Base-by-base conservation (phyloP, 78 protist genomes). In the Pigoraptor vietnamica region DNA sequence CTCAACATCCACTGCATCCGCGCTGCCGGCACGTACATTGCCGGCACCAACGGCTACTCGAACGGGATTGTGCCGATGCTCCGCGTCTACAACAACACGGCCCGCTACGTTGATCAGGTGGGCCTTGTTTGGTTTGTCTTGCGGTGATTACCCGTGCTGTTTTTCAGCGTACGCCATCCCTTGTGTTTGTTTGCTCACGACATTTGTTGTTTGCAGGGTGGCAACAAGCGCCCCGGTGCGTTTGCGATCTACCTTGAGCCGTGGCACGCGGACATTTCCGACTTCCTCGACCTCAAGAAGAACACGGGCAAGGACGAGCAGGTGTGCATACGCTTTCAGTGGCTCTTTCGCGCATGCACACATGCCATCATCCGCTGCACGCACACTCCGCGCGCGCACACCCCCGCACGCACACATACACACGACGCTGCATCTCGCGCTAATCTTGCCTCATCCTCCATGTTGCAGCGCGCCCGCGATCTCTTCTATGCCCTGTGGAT, bases 201-300 rank as follows among this genome's bases (percentile, higher is more conserved):
- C n/a, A n/a, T n/a, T n/a, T n/a, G n/a, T n/a, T n/a, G n/a, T n/a
- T n/a, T 97, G 94, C 99, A 98, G 93, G 97, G 98, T 39, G 99
- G 99, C 21, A 99, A 99, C 67, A 97, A 97, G 95, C 96, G 99
- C 86, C 96, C 97, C 88, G 99, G 99, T 33, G 96, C 99, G 67
- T 98, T 99, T 94, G 99, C 99, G n/a, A 92, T 98, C 39, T 99
- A 99, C 94, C 95, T 99, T 35, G 99, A 99, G 94, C 99, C 99
- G 83, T 99, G 99, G 99, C 99, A 99, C 93, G 96, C 99, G 0
- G 99, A 99, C 86, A 87, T 99, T 36, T 93, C 94, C 32, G 98
- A 96, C 40, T 99, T 98, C 89, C 35, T 98, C 24, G 97, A 96
- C 21, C 94, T 98, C 25, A 89, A 90, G 89, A 95, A 95, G 96